phyloP scores from a whole-genome alignment of 2,329 filamentous ascomycete genomes.

The Tolypocladium endophyticum region DNA sequence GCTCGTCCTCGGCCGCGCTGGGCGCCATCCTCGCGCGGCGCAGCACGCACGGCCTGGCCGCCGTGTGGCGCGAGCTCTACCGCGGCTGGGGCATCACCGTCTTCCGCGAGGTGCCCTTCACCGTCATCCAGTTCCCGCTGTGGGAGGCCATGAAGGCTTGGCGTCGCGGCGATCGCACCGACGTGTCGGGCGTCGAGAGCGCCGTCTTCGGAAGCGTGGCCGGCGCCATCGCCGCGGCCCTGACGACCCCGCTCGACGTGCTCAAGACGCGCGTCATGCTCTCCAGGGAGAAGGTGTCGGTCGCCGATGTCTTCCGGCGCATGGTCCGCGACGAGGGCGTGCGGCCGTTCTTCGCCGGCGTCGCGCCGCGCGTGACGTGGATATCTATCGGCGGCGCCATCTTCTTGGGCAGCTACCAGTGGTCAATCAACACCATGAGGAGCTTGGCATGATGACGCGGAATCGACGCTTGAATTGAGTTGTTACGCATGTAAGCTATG shows the following conservation, averaged over 20 bases:
- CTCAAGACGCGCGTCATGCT: slow-evolving; percentile 97
- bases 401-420: slow-evolving; percentile 90
- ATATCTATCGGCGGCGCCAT: slow-evolving; percentile 91
- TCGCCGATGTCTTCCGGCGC: slow-evolving; percentile 46
- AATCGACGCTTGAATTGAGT: not conserved
- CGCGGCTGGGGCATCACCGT: slow-evolving; percentile 88
- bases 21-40: slow-evolving; percentile 53
- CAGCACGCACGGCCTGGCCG: slow-evolving; percentile 28
- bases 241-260: slow-evolving; percentile 91
- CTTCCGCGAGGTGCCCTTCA: slow-evolving; percentile 93
- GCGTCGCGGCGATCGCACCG: slow-evolving; percentile 17
- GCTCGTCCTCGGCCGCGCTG: slow-evolving; percentile 56
- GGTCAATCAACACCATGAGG: slow-evolving; percentile 63
- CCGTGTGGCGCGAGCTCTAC: slow-evolving; percentile 78
- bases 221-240: slow-evolving; percentile 73
- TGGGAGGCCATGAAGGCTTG: slow-evolving; percentile 88
- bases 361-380: slow-evolving; percentile 81
- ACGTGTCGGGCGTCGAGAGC: slow-evolving; percentile 63
- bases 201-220: slow-evolving; percentile 75
- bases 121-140: slow-evolving; percentile 90
- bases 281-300: slow-evolving; percentile 54
- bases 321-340: slow-evolving; percentile 57
- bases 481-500: slow-evolving; percentile 3
- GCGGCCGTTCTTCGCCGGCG: slow-evolving; percentile 62
- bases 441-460: not conserved